A percentile compares a stretch with the other conserved stretches of the same genome.
Evolutionary conservation across 805 yeast species (phyloP).

Genomic region (Nakazawaea pomicola): DNA sequence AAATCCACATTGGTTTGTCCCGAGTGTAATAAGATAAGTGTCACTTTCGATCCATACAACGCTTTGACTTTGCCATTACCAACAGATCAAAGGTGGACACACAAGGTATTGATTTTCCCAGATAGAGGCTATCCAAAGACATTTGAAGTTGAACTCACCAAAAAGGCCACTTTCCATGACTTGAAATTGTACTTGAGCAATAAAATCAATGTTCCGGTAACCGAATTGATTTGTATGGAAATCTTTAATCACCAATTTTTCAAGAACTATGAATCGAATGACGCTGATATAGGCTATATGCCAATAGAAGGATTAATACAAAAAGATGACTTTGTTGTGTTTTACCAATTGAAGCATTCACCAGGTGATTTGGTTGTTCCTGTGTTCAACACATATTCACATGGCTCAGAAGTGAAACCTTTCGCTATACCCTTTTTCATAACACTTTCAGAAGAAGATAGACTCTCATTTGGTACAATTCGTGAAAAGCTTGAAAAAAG

Average conservation of each 20-base stretch:
- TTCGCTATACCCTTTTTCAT: constrained; percentile 81
- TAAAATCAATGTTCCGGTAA: constrained; percentile 32
- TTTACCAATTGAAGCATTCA: constrained; percentile 42
- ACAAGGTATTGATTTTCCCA: constrained; percentile 59
- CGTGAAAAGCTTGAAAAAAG: constrained; percentile 49
- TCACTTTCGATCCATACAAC: constrained; percentile 92
- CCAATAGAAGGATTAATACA: constrained; percentile 67
- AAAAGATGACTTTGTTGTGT: constrained; percentile 56
- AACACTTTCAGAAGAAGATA: constrained; percentile 47
- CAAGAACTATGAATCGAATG: constrained; percentile 53
- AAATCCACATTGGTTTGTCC: constrained; percentile 91
- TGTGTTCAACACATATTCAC: constrained; percentile 41
- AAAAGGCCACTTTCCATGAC: constrained; percentile 58
- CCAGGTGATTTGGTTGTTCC: constrained; percentile 57
- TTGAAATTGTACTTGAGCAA: constrained; percentile 56
- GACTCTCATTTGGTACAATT: constrained; percentile 51
- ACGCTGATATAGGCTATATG: constrained; percentile 51
- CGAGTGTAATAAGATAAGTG: constrained; percentile 66
- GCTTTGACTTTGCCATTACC: constrained; percentile 91
- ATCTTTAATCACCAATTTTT: constrained; percentile 66
- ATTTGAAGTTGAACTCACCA: constrained; percentile 69
- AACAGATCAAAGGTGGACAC: constrained; percentile 65
- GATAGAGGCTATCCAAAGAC: constrained; percentile 41
- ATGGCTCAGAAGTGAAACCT: constrained; percentile 36
- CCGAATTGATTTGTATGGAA: constrained; percentile 48